Percentiles rank a stretch among this genome's conserved stretches.
These are phyloP conservation scores for Coniochaeta sp. DNA, from an alignment of 2,329 filamentous ascomycete genomes.

Conservation along the genomic window DNA sequence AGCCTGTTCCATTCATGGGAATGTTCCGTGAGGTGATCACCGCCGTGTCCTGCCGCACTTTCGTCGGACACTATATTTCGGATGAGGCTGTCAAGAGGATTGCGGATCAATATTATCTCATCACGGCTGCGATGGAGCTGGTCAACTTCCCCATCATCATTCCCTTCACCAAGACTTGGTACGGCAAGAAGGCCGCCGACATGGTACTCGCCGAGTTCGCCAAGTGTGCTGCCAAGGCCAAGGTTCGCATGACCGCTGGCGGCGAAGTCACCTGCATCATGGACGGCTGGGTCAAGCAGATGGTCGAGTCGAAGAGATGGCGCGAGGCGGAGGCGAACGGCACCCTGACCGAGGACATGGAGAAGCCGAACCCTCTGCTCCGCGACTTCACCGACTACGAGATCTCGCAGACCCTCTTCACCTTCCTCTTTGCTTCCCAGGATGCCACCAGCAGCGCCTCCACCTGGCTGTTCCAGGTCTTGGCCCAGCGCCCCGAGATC, in stretches of 20 bases:
- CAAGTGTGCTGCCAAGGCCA: slow-evolving; percentile 89
- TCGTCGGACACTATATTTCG: slow-evolving; percentile 91
- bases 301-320: slow-evolving; percentile 80
- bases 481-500: slow-evolving; percentile 88
- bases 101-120: slow-evolving; percentile 92
- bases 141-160: slow-evolving; percentile 98
- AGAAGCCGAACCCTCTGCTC: slow-evolving; percentile 77
- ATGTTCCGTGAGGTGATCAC: slow-evolving; percentile 93
- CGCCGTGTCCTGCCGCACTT: slow-evolving; percentile 91
- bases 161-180: slow-evolving; percentile 93
- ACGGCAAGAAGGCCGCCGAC: slow-evolving; percentile 90
- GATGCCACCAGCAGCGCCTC: slow-evolving; percentile 90
- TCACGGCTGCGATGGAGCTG: slow-evolving; percentile 89
- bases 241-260: slow-evolving; percentile 83
- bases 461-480: slow-evolving; percentile 92
- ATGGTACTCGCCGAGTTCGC: slow-evolving; percentile 86
- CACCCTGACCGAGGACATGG: slow-evolving; percentile 55
- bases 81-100: slow-evolving; percentile 90
- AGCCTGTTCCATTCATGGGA: slow-evolving; percentile 81
- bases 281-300: slow-evolving; percentile 87
- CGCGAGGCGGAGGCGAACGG: slow-evolving; percentile 71
- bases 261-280: slow-evolving; percentile 87
- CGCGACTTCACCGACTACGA: slow-evolving; percentile 86
- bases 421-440: slow-evolving; percentile 94
- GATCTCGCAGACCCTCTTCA: slow-evolving; percentile 89